phyloP scores from a whole-genome alignment of 1,284 basidiomycete genomes.

The Moniliella sp. region DNA sequence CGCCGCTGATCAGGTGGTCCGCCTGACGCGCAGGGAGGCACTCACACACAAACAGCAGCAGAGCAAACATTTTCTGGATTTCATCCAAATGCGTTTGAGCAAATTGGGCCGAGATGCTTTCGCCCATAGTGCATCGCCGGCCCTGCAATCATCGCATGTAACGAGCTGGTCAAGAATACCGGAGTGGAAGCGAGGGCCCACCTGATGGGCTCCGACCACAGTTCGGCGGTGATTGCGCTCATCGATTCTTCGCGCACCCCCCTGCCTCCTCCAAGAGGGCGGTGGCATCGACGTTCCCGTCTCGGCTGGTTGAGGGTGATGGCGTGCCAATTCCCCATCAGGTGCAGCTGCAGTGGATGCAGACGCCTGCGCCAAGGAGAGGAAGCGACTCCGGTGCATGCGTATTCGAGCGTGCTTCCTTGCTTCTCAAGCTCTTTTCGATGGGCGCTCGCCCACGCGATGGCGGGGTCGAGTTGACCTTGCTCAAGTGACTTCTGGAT shows the following conservation, averaged over 20 bases:
- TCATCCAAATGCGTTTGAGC: conserved; percentile 41
- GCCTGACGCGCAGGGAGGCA: no score
- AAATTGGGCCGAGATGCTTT: conserved; percentile 47
- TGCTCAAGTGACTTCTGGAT: conserved; percentile 5
- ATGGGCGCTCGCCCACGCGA: conserved; percentile 13
- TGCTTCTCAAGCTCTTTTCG: conserved; percentile 8
- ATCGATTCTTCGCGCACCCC: no score
- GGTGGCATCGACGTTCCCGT: no score
- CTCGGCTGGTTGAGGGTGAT: no score
- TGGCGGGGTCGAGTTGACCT: conserved; percentile 14
- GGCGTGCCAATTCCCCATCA: no score
- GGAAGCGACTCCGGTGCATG: conserved; percentile 18
- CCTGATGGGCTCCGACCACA: no score
- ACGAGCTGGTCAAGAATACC: no score
- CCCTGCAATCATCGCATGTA: conserved; percentile 10
- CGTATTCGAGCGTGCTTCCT: conserved; percentile 16
- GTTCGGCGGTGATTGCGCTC: no score
- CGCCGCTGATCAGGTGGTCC: no score
- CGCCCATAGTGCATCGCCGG: conserved; percentile 54
- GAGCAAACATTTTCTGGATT: conserved; percentile 55
- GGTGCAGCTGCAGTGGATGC: no score
- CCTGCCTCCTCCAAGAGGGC: no score
- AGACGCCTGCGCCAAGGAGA: conserved; percentile 17
- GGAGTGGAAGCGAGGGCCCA: no score
- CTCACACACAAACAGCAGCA: conserved; percentile 53